A percentile compares a stretch with the other conserved stretches of the same genome.
phyloP scores from a whole-genome alignment of 2,329 filamentous ascomycete genomes.

The Monosporascus cannonballus region DNA sequence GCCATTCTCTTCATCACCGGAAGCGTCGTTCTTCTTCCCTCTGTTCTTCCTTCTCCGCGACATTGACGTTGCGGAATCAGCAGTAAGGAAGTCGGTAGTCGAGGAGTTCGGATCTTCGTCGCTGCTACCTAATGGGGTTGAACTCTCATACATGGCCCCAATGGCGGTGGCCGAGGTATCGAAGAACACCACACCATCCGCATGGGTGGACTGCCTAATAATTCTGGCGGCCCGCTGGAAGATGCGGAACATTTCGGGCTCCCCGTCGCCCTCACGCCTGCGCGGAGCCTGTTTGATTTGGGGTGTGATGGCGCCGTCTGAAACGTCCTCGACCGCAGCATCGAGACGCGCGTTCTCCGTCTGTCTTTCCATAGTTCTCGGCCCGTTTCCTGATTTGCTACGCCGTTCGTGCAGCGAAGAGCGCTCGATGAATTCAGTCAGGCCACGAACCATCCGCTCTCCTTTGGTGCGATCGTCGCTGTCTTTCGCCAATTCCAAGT shows the following conservation, averaged over 20 bases:
- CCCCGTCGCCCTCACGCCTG: conserved; percentile 3
- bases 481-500: conserved; percentile 50
- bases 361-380: neutral
- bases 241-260: conserved; percentile 7
- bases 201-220: conserved; percentile 23
- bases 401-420: conserved; percentile 25
- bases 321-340: neutral
- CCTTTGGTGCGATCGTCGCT: conserved; percentile 46
- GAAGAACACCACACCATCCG: conserved; percentile 26
- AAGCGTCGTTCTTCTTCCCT: too few relatives aligned
- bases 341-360: neutral
- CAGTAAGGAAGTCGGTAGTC: neutral
- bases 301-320: conserved; percentile 14
- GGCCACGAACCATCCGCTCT: conserved; percentile 47
- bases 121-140: neutral
- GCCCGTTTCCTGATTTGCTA: neutral
- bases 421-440: conserved; percentile 49
- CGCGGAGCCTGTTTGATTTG: conserved; percentile 19
- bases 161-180: conserved; percentile 19
- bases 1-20: too few relatives aligned
- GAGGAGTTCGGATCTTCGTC: neutral
- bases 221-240: conserved; percentile 22
- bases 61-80: neutral
- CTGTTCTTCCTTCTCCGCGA: neutral
- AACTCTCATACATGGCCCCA: conserved; percentile 6